Conservation (phyloP, 2,329 filamentous ascomycete species). For the Alternaria sp. region DNA sequence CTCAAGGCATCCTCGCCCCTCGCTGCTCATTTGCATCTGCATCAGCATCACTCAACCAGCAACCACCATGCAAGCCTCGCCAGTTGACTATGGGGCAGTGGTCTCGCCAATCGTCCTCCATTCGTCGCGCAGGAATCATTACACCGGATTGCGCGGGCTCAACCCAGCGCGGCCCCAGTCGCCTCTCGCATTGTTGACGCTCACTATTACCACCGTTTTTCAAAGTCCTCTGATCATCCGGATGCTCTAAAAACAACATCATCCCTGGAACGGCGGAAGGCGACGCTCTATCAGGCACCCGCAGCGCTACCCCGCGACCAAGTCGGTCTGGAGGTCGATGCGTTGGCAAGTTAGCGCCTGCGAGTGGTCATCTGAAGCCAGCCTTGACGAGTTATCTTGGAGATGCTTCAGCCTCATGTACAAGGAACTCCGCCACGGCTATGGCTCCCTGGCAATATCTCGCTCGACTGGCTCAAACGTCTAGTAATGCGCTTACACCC, state of each 20-base stretch:
- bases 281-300: conserved; percentile 47
- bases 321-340: conserved; percentile 49
- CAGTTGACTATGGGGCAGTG: conserved; percentile 28
- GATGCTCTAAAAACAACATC: conserved; percentile 44
- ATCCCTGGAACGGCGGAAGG: conserved; percentile 31
- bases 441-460: conserved; percentile 51
- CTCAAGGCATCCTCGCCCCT: conserved; percentile 5
- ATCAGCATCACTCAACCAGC: conserved; percentile 25
- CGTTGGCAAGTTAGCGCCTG: conserved; percentile 51
- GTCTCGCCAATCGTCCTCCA: conserved; percentile 24
- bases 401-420: conserved; percentile 48
- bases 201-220: conserved; percentile 20
- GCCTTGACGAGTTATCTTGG: conserved; percentile 36
- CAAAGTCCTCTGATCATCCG: conserved; percentile 34
- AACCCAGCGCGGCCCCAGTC: conserved; percentile 23
- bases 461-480: conserved; percentile 37
- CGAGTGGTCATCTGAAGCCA: conserved; percentile 48
- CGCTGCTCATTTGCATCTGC: conserved; percentile 10
- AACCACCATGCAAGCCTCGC: conserved; percentile 28
- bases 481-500: conserved; percentile 48
- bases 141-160: conserved; percentile 32
- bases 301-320: conserved; percentile 43
- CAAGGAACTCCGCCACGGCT: conserved; percentile 47
- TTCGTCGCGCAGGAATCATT: conserved; percentile 14
- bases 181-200: conserved; percentile 11